phyloP scores from a whole-genome alignment of 805 yeast genomes.

The Kregervanrija pseudodelftensis region DNA sequence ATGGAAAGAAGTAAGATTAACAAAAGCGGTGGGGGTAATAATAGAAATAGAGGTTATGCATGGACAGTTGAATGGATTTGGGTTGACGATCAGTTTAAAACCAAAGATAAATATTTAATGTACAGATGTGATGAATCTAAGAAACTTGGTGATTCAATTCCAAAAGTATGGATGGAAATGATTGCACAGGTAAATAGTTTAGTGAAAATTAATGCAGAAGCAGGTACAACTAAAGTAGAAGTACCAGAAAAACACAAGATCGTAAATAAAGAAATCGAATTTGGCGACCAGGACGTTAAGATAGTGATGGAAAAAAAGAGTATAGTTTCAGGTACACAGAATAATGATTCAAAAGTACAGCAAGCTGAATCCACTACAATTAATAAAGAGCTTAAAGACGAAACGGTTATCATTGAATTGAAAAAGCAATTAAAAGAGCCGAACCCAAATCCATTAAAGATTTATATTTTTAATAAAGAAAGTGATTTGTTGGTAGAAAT shows the following conservation, averaged over 20 bases:
- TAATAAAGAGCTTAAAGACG: too few species aligned
- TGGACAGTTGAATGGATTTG: conserved; percentile 81
- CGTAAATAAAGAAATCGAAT: neutral
- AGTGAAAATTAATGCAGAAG: conserved; percentile 5
- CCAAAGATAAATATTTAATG: conserved; percentile 22
- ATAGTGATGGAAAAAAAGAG: too few species aligned
- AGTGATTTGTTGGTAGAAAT: too few species aligned
- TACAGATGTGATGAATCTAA: conserved; percentile 35
- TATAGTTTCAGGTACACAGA: too few species aligned
- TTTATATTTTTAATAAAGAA: too few species aligned
- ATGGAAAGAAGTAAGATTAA: conserved; percentile 63
- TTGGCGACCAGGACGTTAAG: too few species aligned
- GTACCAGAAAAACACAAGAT: conserved; percentile 17
- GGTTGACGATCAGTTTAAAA: conserved; percentile 18
- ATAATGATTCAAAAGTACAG: too few species aligned
- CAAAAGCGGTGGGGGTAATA: conserved; percentile 51
- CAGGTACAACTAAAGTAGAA: conserved; percentile 26
- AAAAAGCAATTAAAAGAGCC: too few species aligned
- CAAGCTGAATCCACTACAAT: too few species aligned
- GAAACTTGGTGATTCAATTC: conserved; percentile 33
- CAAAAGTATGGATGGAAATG: conserved; percentile 17
- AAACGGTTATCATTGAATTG: too few species aligned
- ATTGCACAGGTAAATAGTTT: neutral
- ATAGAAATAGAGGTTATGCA: conserved; percentile 47
- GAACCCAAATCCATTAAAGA: too few species aligned